Conservation (phyloP, 176 grass and related monocot species). For the Puccinellia tenuiflora region DNA sequence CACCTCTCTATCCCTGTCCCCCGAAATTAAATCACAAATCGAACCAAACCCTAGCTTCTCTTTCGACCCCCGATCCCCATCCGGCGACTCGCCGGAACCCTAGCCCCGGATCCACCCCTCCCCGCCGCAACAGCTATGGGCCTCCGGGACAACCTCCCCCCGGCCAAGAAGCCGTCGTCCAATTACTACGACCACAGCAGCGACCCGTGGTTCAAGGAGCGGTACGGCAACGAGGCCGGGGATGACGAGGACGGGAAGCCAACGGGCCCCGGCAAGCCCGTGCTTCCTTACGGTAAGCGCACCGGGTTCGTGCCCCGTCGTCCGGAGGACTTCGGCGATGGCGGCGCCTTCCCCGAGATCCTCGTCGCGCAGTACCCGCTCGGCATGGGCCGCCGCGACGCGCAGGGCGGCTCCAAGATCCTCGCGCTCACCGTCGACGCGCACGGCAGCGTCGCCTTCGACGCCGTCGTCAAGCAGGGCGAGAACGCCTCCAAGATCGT, state of each 20-base stretch:
- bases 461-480: slow-evolving; percentile 93
- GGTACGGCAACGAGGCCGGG: slow-evolving; percentile 47
- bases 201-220: slow-evolving; percentile 93
- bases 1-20: background rate
- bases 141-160: slow-evolving; percentile 73
- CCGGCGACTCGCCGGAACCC: slow-evolving; percentile 40
- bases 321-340: slow-evolving; percentile 76
- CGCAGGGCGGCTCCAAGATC: slow-evolving; percentile 80
- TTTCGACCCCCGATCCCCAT: slow-evolving; percentile 15
- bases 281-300: slow-evolving; percentile 73
- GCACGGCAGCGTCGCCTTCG: slow-evolving; percentile 77
- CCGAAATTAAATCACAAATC: slow-evolving; percentile 1
- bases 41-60: slow-evolving; percentile 45
- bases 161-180: slow-evolving; percentile 44
- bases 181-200: slow-evolving; percentile 84
- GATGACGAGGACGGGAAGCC: slow-evolving; percentile 19
- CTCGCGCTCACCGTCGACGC: slow-evolving; percentile 87
- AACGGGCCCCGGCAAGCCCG: slow-evolving; percentile 13
- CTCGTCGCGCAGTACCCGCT: slow-evolving; percentile 86
- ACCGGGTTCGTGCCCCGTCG: slow-evolving; percentile 69
- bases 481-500: slow-evolving; percentile 91
- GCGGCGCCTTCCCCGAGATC: slow-evolving; percentile 94
- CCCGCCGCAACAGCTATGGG: slow-evolving; percentile 38
- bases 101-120: slow-evolving; percentile 14
- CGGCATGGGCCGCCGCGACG: slow-evolving; percentile 87